Base-by-base conservation (phyloP, 2,329 filamentous ascomycete genomes). In the Fusarium aywerte region DNA sequence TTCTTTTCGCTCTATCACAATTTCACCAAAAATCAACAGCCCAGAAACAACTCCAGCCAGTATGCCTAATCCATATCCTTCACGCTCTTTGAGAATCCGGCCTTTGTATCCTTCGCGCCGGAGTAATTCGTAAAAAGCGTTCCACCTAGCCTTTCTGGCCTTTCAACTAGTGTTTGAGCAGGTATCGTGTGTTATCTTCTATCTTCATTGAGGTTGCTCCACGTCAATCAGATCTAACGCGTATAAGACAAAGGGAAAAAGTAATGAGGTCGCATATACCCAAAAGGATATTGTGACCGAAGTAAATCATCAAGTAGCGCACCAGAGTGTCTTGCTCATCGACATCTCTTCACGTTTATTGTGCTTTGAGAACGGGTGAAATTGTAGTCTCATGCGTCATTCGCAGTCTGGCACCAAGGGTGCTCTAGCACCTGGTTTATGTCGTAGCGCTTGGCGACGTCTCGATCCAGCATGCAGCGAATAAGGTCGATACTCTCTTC, bases 401-500 rank as follows among this genome's bases (percentile, higher is more conserved):
- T 23, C 35, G 32, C 23, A 40, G 63, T 65, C 48, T 76, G 73
- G 60, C 78, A 92, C 96, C 96, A 99, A n/a, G 91, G 88, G 79
- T 98, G 95, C 54, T 92, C 88, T 58, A 97, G 81, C 18, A 99
- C 94, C 76, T 94, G 89, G 61, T 90, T 89, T 72, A 98, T 98
- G n/a, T 90, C 90, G 71, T 93, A 89, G 57, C 96, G 85, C 74
- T 90, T 85, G 69, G 90, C 87, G 11, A 98, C 92, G 76, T 98
- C 91, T 36, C 96, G 89, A 77, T 98, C 89, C 27, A 99, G 88
- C 96, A 99, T 98, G 75, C 89, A 85, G 39, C 93, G 88, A 65
- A 99, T 91, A 51, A 99, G 84, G 73, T 97, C 91, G 69, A 99
- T 96, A 78, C 93, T 97, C 69, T 94, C 91, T 68, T 97, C 93